phyloP scores from a whole-genome alignment of 2,329 filamentous ascomycete genomes.

The Immersiporthe knoxdaviesiana region DNA sequence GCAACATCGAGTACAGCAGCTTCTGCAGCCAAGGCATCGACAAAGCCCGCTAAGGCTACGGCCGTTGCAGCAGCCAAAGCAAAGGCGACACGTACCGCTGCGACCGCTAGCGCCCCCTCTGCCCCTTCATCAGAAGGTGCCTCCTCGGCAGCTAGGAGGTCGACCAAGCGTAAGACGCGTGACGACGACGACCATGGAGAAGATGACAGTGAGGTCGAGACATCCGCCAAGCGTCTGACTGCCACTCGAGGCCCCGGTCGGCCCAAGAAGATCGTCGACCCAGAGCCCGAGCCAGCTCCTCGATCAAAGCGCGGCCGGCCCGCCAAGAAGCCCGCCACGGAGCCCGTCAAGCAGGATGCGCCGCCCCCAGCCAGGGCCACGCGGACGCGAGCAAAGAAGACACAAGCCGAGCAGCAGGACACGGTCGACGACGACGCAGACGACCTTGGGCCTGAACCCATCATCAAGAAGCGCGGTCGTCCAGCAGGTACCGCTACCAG shows the following conservation, averaged over 20 bases:
- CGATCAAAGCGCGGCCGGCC: constrained; percentile 37
- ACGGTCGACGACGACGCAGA: constrained; percentile 35
- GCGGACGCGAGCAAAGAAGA: constrained; percentile 37
- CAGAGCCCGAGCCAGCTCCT: constrained; percentile 26
- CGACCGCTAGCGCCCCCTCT: constrained; percentile 36
- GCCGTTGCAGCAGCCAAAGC: constrained; percentile 52
- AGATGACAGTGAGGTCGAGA: constrained; percentile 50
- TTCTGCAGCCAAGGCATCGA: constrained; percentile 30
- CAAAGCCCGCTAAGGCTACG: constrained; percentile 46
- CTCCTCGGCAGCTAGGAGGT: constrained; percentile 35
- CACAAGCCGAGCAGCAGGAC: constrained; percentile 32
- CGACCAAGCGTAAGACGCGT: constrained; percentile 57
- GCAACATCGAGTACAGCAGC: constrained; percentile 23
- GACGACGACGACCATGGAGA: constrained; percentile 58
- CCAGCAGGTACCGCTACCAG: constrained; percentile 40
- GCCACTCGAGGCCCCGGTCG: constrained; percentile 51
- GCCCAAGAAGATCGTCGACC: constrained; percentile 44
- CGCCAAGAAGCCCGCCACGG: constrained; percentile 38
- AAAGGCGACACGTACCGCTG: constrained; percentile 41
- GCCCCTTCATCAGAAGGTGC: constrained; percentile 38
- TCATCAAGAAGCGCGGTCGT: constrained; percentile 44
- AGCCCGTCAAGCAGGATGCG: constrained; percentile 35
- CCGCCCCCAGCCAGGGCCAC: constrained; percentile 32
- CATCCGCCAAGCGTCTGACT: constrained; percentile 40
- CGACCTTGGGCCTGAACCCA: constrained; percentile 36